Evolutionary conservation across 192 early-diverging fungal species (phyloP).

Genomic region (Lunasporangiospora selenospora): DNA sequence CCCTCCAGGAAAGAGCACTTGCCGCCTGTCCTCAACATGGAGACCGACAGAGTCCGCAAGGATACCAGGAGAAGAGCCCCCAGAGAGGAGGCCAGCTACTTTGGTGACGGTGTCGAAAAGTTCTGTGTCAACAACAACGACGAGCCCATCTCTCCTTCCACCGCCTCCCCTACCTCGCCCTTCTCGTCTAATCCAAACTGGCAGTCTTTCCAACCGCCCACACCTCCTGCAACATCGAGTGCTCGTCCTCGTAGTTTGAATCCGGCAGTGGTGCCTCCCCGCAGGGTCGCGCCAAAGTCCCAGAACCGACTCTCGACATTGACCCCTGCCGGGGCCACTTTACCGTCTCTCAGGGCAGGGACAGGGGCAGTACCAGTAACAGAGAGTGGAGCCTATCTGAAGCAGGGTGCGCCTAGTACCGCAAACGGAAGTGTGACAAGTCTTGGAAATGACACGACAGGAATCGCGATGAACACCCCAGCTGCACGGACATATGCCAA

Average conservation of each 20-base stretch:
- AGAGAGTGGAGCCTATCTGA: no score
- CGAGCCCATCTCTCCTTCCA: conserved; percentile 28
- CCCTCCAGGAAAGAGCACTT: neutral
- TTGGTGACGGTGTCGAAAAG: conserved; percentile 33
- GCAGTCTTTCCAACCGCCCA: conserved; percentile 33
- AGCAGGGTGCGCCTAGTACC: no score
- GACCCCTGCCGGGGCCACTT: no score
- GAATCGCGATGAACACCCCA: no score
- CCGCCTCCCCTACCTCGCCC: conserved; percentile 34
- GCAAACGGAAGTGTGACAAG: no score
- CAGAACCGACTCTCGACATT: no score
- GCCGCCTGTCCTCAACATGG: neutral
- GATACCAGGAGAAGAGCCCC: neutral
- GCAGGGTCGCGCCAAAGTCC: conserved; percentile 12
- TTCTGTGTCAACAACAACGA: conserved; percentile 37
- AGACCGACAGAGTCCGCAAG: neutral
- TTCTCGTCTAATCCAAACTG: conserved; percentile 16
- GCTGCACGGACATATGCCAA: conserved; percentile 20
- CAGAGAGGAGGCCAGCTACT: conserved; percentile 18
- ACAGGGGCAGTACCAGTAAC: no score
- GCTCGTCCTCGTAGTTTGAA: conserved; percentile 1
- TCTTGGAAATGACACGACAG: no score
- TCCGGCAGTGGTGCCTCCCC: neutral
- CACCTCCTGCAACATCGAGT: conserved; percentile 18
- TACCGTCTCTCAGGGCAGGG: no score